A percentile compares a stretch with the other conserved stretches of the same genome.
Conservation (phyloP, 176 grass and related monocot species). For the Oryza brachyantha region DNA sequence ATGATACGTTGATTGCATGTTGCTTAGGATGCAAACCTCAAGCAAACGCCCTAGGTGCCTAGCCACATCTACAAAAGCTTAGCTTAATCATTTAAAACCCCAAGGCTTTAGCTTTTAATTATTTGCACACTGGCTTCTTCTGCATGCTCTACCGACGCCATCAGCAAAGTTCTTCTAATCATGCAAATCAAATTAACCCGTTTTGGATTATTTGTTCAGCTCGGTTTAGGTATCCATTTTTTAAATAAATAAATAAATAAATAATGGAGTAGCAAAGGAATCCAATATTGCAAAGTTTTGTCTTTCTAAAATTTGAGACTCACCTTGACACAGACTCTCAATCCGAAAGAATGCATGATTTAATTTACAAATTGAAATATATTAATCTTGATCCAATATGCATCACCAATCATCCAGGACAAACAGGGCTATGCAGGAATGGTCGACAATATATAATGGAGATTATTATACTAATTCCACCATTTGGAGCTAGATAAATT, state of each 20-base stretch:
- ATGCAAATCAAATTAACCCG: slow-evolving; percentile 14
- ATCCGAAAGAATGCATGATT: background rate
- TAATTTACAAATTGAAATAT: background rate
- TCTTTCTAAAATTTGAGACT: background rate
- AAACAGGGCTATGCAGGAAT: background rate
- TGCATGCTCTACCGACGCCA: background rate
- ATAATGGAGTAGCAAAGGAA: background rate
- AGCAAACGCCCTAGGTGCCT: background rate
- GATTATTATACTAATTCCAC: background rate
- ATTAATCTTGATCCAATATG: background rate
- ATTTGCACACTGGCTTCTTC: background rate
- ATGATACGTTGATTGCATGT: background rate
- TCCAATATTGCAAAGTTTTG: background rate
- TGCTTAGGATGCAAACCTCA: slow-evolving; percentile 37
- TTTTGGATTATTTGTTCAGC: background rate
- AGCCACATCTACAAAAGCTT: background rate
- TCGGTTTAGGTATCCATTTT: background rate
- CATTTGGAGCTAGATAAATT: background rate
- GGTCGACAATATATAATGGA: background rate
- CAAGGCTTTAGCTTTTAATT: background rate
- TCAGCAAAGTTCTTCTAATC: background rate
- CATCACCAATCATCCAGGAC: background rate
- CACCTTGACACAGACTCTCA: background rate
- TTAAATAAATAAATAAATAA: too few relatives aligned
- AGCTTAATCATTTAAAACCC: background rate